Evolutionary conservation across 208 protist genomes (phyloP).

Genomic region (Leishmania arabica): DNA sequence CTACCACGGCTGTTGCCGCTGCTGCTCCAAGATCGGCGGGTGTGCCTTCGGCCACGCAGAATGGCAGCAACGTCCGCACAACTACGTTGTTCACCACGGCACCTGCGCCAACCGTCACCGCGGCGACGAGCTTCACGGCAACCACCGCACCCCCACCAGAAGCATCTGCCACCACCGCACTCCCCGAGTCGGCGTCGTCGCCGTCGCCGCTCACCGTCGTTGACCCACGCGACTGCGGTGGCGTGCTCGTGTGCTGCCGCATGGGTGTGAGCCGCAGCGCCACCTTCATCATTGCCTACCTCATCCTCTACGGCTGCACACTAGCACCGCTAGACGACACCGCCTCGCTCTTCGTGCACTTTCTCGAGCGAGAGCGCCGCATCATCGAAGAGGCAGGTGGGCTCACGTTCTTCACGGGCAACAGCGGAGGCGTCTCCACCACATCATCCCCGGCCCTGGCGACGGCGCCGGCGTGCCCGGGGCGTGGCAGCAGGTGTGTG

Average conservation of each 20-base stretch:
- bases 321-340: constrained; percentile 31
- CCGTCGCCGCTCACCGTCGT: constrained; percentile 6
- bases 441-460: not conserved
- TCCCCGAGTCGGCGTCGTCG: not conserved
- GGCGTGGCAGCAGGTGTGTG: not conserved
- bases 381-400: constrained; percentile 27
- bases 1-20: not conserved
- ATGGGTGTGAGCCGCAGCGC: constrained; percentile 85
- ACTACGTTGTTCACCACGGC: not conserved
- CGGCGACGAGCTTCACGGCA: not conserved
- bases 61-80: not conserved
- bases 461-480: not conserved
- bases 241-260: constrained; percentile 83
- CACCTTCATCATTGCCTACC: constrained; percentile 75
- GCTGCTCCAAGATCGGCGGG: not conserved
- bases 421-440: not conserved
- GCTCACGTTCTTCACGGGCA: not conserved
- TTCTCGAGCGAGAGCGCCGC: constrained; percentile 23
- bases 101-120: not conserved
- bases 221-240: constrained; percentile 48
- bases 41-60: not conserved
- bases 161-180: not conserved
- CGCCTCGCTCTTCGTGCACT: constrained; percentile 22
- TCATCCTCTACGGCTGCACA: constrained; percentile 72
- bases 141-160: not conserved